Conservation (phyloP, 805 yeast genomes). For the Candida ficus region DNA sequence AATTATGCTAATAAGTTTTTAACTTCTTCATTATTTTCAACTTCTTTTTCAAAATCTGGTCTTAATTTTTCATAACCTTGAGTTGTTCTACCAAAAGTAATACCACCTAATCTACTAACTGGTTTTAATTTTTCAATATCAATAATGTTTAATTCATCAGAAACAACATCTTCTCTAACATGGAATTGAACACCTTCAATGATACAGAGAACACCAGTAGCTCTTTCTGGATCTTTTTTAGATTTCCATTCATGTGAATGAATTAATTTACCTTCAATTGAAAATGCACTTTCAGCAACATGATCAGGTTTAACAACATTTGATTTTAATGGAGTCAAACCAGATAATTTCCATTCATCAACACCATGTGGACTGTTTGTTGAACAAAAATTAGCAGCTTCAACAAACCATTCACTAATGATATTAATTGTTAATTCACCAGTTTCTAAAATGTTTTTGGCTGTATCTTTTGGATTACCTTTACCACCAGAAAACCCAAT, state of each 20-base stretch:
- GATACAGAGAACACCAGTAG: conserved; percentile 36
- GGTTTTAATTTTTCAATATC: conserved; percentile 48
- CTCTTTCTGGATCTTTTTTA: conserved; percentile 27
- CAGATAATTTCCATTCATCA: conserved; percentile 53
- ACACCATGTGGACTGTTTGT: conserved; percentile 42
- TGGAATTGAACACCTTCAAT: conserved; percentile 57
- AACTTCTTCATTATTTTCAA: neutral
- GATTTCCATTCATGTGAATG: conserved; percentile 41
- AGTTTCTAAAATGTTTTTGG: conserved; percentile 42
- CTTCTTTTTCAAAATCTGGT: conserved; percentile 1
- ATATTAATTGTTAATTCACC: conserved; percentile 52
- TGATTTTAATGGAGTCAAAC: conserved; percentile 44
- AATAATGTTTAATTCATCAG: conserved; percentile 33
- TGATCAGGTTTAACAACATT: conserved; percentile 45
- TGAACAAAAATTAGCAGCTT: conserved; percentile 53
- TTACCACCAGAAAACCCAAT: conserved; percentile 43
- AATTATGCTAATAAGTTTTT: neutral
- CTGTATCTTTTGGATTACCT: conserved; percentile 45
- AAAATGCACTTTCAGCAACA: conserved; percentile 59
- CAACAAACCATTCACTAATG: conserved; percentile 58
- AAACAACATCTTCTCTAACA: conserved; percentile 48
- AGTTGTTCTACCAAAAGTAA: conserved; percentile 38
- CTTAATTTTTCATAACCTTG: conserved; percentile 31
- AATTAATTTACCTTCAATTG: conserved; percentile 49
- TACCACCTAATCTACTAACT: conserved; percentile 50